phyloP scores from a whole-genome alignment of 129 eudicot genomes.

The Chrysanthemum makinoi region DNA sequence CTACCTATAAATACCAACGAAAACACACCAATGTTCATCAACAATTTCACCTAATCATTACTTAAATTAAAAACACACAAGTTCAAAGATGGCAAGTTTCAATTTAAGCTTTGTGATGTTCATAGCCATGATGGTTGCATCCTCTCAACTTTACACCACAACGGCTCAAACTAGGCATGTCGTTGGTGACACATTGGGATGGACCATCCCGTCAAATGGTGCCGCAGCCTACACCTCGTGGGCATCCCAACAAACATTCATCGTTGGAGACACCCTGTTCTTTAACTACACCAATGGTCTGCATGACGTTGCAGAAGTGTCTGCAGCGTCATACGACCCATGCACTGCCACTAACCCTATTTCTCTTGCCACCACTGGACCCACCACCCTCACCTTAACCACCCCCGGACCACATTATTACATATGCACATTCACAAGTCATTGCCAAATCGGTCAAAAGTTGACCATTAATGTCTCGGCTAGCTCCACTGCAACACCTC shows the following conservation, averaged over 20 bases:
- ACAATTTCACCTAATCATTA: neutral
- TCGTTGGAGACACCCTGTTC: conserved; percentile 23
- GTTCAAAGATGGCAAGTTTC: conserved; percentile 4
- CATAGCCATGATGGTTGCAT: conserved; percentile 24
- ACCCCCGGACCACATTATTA: conserved; percentile 44
- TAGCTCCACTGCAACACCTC: conserved; percentile 25
- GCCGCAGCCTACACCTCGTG: conserved; percentile 15
- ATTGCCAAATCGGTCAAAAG: conserved; percentile 48
- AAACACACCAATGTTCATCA: conserved; percentile 1
- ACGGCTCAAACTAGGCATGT: conserved; percentile 49
- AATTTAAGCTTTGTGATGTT: conserved; percentile 16
- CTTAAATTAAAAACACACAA: neutral
- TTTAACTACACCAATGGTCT: conserved; percentile 7
- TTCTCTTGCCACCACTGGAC: conserved; percentile 35
- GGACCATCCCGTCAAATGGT: conserved; percentile 37
- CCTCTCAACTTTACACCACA: too few relatives aligned
- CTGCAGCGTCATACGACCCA: conserved; percentile 14
- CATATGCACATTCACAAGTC: conserved; percentile 44
- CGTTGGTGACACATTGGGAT: conserved; percentile 44
- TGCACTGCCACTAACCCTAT: conserved; percentile 30
- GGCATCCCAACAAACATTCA: conserved; percentile 29
- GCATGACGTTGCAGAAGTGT: conserved; percentile 27
- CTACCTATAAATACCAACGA: conserved; percentile 16
- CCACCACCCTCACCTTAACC: conserved; percentile 37
- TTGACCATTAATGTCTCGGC: conserved; percentile 48